phyloP scores from a whole-genome alignment of 176 grass and related monocot genomes.

The Carex littledalei region DNA sequence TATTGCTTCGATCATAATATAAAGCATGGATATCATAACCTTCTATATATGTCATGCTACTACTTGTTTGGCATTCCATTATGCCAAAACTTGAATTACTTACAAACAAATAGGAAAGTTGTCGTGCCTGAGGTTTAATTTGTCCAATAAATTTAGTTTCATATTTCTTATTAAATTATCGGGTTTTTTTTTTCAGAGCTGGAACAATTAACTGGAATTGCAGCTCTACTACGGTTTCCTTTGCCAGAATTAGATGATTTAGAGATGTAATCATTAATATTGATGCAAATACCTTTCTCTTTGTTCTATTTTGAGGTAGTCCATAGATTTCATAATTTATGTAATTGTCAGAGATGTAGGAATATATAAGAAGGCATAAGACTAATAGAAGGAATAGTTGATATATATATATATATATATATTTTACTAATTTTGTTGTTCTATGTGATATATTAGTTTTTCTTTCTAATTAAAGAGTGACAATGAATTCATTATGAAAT shows the following conservation, averaged over 20 bases:
- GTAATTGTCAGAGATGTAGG: background rate
- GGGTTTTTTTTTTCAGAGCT: constrained; percentile 50
- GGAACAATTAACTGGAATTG: constrained; percentile 74
- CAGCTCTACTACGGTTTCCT: constrained; percentile 82
- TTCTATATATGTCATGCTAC: background rate
- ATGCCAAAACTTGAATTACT: background rate
- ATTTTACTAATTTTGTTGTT: background rate
- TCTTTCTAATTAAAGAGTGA: background rate
- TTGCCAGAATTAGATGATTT: constrained; percentile 86
- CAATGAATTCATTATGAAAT: background rate
- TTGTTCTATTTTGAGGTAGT: background rate
- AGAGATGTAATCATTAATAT: constrained; percentile 71
- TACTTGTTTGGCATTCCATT: background rate
- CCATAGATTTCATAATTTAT: background rate
- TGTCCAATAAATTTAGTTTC: background rate
- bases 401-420: background rate
- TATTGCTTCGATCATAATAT: background rate
- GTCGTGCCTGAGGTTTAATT: background rate
- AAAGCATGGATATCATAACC: background rate
- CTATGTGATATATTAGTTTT: background rate
- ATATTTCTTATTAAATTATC: constrained; percentile 19
- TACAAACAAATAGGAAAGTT: background rate
- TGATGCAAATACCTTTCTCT: background rate
- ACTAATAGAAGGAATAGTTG: background rate
- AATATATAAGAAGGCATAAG: background rate